phyloP scores from a whole-genome alignment of 331 rosid genomes.

The Dryas integrifolia region DNA sequence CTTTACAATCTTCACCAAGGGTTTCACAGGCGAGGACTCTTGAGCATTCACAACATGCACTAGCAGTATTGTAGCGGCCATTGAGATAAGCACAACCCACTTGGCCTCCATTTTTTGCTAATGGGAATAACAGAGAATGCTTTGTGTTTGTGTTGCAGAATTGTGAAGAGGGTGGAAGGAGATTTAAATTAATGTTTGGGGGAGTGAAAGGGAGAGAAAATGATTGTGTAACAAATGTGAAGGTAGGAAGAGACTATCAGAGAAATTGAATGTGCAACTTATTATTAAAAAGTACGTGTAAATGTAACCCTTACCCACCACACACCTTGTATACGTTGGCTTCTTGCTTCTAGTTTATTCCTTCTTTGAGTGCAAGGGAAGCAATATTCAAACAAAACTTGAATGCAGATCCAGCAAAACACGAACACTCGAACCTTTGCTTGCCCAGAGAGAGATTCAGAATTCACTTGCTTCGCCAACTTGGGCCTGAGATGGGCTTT shows the following conservation, averaged over 20 bases:
- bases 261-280: constrained; percentile 34
- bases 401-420: background rate
- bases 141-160: constrained; percentile 17
- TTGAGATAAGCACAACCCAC: constrained; percentile 39
- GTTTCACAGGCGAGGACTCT: constrained; percentile 54
- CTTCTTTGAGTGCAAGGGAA: constrained; percentile 47
- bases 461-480: too few relatives aligned
- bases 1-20: constrained; percentile 78
- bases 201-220: constrained; percentile 60
- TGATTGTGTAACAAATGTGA: constrained; percentile 53
- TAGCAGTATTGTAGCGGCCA: constrained; percentile 21
- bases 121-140: background rate
- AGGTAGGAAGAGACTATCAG: constrained; percentile 55
- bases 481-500: too few relatives aligned
- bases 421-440: too few relatives aligned
- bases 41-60: constrained; percentile 18
- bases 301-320: constrained; percentile 1
- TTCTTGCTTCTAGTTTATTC: constrained; percentile 52
- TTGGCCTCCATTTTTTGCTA: constrained; percentile 46
- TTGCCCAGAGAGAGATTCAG: too few relatives aligned
- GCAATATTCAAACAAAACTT: constrained; percentile 3
- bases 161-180: constrained; percentile 23
- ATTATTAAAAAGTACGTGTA: background rate
- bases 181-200: constrained; percentile 4
- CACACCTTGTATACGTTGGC: background rate